phyloP scores from a whole-genome alignment of 805 yeast genomes.

The Ogataea degrootiae region DNA sequence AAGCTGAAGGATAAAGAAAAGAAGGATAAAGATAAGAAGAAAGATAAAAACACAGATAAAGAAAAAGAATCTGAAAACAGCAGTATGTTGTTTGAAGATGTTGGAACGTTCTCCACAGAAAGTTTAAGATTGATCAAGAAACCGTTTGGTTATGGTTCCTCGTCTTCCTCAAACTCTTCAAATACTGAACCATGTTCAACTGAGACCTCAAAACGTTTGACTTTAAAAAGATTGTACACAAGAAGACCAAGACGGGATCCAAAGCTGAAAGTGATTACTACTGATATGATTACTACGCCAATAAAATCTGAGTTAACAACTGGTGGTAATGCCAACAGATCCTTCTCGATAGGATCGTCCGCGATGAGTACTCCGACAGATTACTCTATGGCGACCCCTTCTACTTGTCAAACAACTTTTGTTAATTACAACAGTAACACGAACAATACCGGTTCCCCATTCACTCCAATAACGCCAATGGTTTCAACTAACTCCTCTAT shows the following conservation, averaged over 20 bases:
- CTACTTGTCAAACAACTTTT: conserved; percentile 8
- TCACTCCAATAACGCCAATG: conserved; percentile 22
- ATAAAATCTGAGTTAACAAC: not conserved
- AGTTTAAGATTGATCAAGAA: not conserved
- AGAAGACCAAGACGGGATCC: conserved; percentile 12
- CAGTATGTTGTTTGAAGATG: not conserved
- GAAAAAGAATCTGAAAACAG: not conserved
- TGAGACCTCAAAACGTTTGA: conserved; percentile 8
- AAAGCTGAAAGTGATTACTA: not conserved
- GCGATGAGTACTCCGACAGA: conserved; percentile 6
- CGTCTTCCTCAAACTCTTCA: conserved; percentile 1
- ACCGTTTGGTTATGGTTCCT: not conserved
- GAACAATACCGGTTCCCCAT: conserved; percentile 1
- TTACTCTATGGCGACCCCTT: not conserved
- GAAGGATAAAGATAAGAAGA: conserved; percentile 1
- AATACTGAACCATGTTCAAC: not conserved
- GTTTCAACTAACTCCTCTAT: conserved; percentile 22
- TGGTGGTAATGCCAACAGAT: not conserved
- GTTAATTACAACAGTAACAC: not conserved
- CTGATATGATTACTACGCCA: not conserved
- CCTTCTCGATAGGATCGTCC: not conserved
- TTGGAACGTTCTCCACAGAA: conserved; percentile 1
- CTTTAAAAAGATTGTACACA: conserved; percentile 13
- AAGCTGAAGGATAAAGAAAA: not conserved
- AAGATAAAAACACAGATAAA: not conserved